Base-by-base conservation (phyloP, 2,329 filamentous ascomycete genomes). In the Epichloe scottii region DNA sequence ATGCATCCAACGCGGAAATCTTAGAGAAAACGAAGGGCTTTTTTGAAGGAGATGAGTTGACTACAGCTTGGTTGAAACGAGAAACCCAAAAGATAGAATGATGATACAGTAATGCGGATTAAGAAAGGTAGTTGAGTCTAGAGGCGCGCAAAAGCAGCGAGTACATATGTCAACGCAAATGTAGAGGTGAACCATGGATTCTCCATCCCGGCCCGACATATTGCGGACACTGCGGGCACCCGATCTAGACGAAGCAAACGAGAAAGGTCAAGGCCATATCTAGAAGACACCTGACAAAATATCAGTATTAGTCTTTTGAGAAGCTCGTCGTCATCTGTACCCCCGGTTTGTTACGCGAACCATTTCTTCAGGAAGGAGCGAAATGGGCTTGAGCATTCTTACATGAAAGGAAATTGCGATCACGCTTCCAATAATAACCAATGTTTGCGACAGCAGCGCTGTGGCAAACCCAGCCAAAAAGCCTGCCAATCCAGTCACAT, bases 1-100 rank as follows among this genome's bases (percentile, higher is more conserved):
- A 97, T 61, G 76, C 81, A 41, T 95, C 95, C 65, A 87, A 95
- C 64, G 70, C 75, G 35, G 84, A 93, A 65, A 84, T 98, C 15
- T 78, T 82, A 66, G 79, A 85, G 53, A 95, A 93, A 75, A 95
- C 89, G 4, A 81, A 81, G 63, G 73, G 71, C 17, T 89, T 80
- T 67, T 91, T 98, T 60, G 73, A 84, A 56, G 72, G 80, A 2
- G 89, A 94, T 63, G 70, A 81, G 46, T 64, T 85, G 58, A 87
- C 88, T 2, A 71, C 79, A 66, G 78, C 77, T 51, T 98, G 91
- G 91, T 72, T 98, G 60, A 78, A 87, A 70, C 80, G 87, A 61
- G 93, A 98, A 72, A 94, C 87, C n/a, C 75, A 5, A 77, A 83
- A 56, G 56, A 61, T 65, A 39, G 44, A 51, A 19, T 43, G 10